Evolutionary conservation across 2,329 filamentous ascomycete genomes (phyloP).

Genomic region (Xylaria polymorpha): DNA sequence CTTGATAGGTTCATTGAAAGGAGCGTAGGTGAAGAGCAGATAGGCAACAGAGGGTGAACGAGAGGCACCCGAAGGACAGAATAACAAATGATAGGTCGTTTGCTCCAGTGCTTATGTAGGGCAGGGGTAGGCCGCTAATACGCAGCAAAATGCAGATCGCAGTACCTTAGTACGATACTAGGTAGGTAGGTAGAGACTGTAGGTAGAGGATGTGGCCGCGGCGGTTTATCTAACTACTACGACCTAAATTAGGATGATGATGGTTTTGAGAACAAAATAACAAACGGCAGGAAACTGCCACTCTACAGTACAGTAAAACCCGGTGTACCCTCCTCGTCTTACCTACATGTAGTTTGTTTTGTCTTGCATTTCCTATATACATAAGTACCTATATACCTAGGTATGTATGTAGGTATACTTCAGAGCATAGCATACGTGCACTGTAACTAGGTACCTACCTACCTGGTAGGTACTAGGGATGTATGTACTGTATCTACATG

Average conservation of each 20-base stretch:
- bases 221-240: background rate
- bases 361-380: background rate
- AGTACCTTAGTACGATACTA: no score
- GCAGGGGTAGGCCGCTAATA: conserved; percentile 4
- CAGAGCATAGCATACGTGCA: no score
- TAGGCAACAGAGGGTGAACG: background rate
- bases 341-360: background rate
- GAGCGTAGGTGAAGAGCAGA: conserved; percentile 2
- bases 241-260: background rate
- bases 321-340: background rate
- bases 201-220: background rate
- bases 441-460: no score
- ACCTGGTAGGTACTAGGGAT: no score
- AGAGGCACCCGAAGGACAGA: background rate
- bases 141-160: background rate
- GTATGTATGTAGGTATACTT: background rate
- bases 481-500: no score
- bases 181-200: no score
- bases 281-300: background rate
- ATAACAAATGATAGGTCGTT: background rate
- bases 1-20: background rate
- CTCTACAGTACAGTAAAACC: no score
- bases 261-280: background rate
- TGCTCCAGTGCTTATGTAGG: background rate
- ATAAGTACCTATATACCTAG: background rate